These are phyloP conservation scores for Exsudoporus floridanus DNA, from an alignment of 1,284 basidiomycete genomes.

Conservation along the genomic window DNA sequence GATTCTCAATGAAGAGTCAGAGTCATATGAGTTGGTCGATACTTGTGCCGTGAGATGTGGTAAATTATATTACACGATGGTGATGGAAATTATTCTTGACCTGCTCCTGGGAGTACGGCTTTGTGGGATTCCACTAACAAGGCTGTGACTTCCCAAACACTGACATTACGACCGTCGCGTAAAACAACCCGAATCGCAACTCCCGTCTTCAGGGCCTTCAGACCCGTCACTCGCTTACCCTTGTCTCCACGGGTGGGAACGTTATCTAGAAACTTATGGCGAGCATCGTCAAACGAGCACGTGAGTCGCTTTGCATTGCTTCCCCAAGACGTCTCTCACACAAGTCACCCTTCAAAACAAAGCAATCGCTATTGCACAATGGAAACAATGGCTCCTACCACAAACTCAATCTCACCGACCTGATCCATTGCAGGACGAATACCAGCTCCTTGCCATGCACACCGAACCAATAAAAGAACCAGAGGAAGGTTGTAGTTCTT, in stretches of 20 bases:
- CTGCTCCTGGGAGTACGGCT: not conserved
- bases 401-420: conserved; percentile 10
- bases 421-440: conserved; percentile 21
- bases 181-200: not conserved
- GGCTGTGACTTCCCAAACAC: not conserved
- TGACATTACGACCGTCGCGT: not conserved
- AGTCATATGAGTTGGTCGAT: not conserved
- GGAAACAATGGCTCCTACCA: conserved; percentile 21
- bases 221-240: not conserved
- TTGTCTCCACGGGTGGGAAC: not conserved
- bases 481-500: conserved; percentile 7
- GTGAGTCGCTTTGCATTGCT: conserved; percentile 8
- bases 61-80: too few species aligned
- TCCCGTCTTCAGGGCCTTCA: not conserved
- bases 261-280: too few species aligned
- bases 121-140: not conserved
- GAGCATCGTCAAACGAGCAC: not conserved
- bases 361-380: conserved; percentile 16
- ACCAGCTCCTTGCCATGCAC: conserved; percentile 22
- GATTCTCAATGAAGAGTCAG: not conserved
- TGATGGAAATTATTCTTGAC: not conserved
- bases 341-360: not conserved
- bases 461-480: conserved; percentile 9
- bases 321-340: conserved; percentile 1
- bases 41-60: too few species aligned